Evolutionary conservation across 2,329 filamentous ascomycete species (phyloP).

Genomic region (Seiridium cupressi): DNA sequence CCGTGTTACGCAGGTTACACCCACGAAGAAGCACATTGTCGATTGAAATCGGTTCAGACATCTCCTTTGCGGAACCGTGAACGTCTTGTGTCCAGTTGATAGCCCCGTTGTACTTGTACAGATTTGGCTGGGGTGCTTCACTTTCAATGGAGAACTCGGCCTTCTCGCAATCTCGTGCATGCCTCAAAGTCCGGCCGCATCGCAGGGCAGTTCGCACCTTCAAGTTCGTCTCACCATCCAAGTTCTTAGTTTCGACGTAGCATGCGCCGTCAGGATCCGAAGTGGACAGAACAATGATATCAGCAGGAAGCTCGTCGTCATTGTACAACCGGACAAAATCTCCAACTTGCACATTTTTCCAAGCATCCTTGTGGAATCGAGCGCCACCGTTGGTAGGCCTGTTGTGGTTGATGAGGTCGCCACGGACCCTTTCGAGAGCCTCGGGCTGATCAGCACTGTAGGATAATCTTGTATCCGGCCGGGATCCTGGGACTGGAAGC

Average conservation of each 20-base stretch:
- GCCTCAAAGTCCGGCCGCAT: conserved; percentile 77
- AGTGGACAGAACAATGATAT: conserved; percentile 88
- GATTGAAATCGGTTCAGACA: conserved; percentile 91
- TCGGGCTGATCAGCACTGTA: conserved; percentile 34
- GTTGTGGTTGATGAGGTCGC: conserved; percentile 69
- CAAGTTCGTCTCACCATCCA: conserved; percentile 96
- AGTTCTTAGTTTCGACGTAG: conserved; percentile 96
- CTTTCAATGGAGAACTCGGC: conserved; percentile 87
- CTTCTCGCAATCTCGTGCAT: conserved; percentile 89
- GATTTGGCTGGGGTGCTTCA: conserved; percentile 85
- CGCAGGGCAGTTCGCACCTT: conserved; percentile 92
- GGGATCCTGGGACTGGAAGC: conserved; percentile 22
- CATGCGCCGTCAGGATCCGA: conserved; percentile 93
- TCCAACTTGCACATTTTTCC: conserved; percentile 94
- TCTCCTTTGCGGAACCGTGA: conserved; percentile 64
- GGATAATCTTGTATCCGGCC: conserved; percentile 30
- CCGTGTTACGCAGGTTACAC: conserved; percentile 90
- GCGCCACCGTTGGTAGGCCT: conserved; percentile 66
- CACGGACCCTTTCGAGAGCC: conserved; percentile 44
- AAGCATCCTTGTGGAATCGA: conserved; percentile 86
- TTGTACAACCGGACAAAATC: conserved; percentile 97
- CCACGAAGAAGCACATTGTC: conserved; percentile 94
- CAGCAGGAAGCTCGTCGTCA: conserved; percentile 91
- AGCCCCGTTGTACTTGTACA: conserved; percentile 92
- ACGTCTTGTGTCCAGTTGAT: conserved; percentile 81